Conservation (phyloP, 495 filamentous ascomycete genomes). For the Aspergillus cavernicola region DNA sequence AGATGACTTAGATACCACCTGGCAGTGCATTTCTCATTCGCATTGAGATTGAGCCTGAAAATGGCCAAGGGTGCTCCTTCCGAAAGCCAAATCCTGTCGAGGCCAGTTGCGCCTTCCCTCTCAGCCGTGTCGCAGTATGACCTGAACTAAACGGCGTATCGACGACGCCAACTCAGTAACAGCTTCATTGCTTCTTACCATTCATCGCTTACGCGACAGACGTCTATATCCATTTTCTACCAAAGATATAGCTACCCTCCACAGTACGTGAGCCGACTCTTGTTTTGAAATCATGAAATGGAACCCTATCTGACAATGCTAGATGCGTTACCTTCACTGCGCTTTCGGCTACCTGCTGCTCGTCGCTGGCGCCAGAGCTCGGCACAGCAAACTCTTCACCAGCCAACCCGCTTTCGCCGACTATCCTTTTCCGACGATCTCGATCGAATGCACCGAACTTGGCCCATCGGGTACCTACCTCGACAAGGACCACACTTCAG, state of each 20-base stretch:
- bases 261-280: neutral
- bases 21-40: no score
- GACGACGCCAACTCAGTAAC: neutral
- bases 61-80: neutral
- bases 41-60: no score
- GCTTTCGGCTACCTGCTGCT: constrained; percentile 32
- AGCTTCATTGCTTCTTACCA: neutral
- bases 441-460: constrained; percentile 42
- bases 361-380: constrained; percentile 33
- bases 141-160: neutral
- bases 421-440: constrained; percentile 37
- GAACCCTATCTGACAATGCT: neutral
- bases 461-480: constrained; percentile 39
- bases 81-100: neutral
- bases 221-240: neutral
- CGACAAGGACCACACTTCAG: constrained; percentile 36
- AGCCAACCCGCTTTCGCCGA: constrained; percentile 39
- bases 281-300: neutral
- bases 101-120: neutral
- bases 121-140: neutral
- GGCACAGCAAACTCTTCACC: constrained; percentile 45
- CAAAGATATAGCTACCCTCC: neutral
- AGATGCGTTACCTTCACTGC: constrained; percentile 35
- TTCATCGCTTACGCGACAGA: neutral
- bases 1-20: no score